Percentiles rank a stretch among this genome's conserved stretches.
Conservation (phyloP, 2,329 filamentous ascomycete species). For the Fusarium graminum region DNA sequence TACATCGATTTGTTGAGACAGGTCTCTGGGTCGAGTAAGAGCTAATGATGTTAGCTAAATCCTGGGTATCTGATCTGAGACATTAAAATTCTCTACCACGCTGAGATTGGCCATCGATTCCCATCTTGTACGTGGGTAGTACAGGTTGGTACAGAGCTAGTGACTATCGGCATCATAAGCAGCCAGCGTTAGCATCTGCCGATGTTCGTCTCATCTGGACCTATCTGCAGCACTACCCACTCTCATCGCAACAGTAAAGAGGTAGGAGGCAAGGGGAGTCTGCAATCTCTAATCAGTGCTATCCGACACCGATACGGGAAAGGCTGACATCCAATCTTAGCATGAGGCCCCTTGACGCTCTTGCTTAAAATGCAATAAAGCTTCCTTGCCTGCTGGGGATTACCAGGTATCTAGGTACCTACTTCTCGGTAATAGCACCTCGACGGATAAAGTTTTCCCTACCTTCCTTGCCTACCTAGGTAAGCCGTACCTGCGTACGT, state of each 20-base stretch:
- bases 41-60: conserved; percentile 14
- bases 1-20: conserved; percentile 1
- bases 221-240: conserved; percentile 17
- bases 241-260: conserved; percentile 17
- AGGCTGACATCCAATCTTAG: not conserved
- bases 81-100: not conserved
- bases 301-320: not conserved
- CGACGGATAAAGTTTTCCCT: not conserved
- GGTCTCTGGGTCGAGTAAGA: conserved; percentile 2
- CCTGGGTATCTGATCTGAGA: not conserved
- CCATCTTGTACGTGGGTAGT: not conserved
- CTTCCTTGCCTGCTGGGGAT: not conserved
- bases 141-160: not conserved
- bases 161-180: conserved; percentile 3
- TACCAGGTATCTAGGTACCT: too few species aligned
- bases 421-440: conserved; percentile 1
- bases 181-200: conserved; percentile 13
- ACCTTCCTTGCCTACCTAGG: not conserved
- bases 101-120: conserved; percentile 6
- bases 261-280: not conserved
- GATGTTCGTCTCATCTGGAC: conserved; percentile 18
- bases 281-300: not conserved
- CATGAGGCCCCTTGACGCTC: conserved; percentile 2
- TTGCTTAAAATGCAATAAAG: not conserved
- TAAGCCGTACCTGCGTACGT: not conserved